Evolutionary conservation across 2,329 filamentous ascomycete genomes (phyloP).

Genomic region (Aspergillus spinulosporus): DNA sequence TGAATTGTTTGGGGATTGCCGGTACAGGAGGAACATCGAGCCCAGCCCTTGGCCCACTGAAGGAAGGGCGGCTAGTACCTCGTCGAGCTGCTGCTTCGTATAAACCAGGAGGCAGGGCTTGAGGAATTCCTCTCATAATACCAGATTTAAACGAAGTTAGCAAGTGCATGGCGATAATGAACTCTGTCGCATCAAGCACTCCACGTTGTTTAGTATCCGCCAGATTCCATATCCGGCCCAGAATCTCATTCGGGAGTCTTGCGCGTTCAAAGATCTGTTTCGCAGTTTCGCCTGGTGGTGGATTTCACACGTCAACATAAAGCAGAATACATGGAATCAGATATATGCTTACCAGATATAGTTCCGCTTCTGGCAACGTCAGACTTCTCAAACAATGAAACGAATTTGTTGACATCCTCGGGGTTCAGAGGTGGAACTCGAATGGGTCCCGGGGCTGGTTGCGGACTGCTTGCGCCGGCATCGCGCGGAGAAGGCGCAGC

Average conservation of each 20-base stretch:
- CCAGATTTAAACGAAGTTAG: constrained; percentile 88
- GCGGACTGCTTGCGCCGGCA: constrained; percentile 43
- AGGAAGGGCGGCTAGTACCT: constrained; percentile 52
- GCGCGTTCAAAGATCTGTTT: constrained; percentile 96
- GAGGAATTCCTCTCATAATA: constrained; percentile 74
- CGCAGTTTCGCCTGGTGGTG: constrained; percentile 68
- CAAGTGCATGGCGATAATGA: constrained; percentile 97
- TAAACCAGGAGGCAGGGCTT: constrained; percentile 75
- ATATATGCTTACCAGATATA: constrained; percentile 59
- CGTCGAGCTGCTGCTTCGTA: constrained; percentile 86
- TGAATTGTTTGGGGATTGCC: constrained; percentile 80
- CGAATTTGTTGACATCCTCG: constrained; percentile 88
- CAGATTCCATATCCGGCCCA: constrained; percentile 95
- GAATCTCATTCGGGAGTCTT: constrained; percentile 79
- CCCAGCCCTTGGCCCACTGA: constrained; percentile 50
- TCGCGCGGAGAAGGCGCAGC: constrained; percentile 52
- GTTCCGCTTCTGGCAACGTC: constrained; percentile 68
- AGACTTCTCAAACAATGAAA: constrained; percentile 86
- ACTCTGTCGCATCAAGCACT: constrained; percentile 81
- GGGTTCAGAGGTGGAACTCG: constrained; percentile 85
- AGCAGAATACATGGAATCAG: not conserved
- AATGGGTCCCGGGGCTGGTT: constrained; percentile 60
- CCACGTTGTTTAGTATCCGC: constrained; percentile 92
- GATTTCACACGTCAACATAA: constrained; percentile 16
- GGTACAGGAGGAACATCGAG: constrained; percentile 57